A percentile compares a stretch with the other conserved stretches of the same genome.
Conservation (phyloP, 345 rosid genomes). For the Salix exigua region DNA sequence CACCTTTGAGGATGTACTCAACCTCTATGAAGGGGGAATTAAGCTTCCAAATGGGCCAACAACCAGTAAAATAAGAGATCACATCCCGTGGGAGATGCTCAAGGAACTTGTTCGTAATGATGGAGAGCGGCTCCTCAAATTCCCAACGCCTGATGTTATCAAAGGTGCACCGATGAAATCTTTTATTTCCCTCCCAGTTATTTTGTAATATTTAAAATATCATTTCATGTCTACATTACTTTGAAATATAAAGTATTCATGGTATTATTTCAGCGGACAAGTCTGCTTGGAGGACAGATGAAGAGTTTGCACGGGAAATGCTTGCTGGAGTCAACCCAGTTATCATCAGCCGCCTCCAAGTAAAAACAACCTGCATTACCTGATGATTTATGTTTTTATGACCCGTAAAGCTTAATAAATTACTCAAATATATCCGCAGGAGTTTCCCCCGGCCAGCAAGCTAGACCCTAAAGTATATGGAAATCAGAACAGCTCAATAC, state of each 20-base stretch:
- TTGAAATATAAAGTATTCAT: background rate
- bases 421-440: slow-evolving; percentile 35
- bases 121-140: slow-evolving; percentile 66
- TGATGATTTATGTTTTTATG: background rate
- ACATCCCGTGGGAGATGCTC: slow-evolving; percentile 82
- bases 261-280: slow-evolving; percentile 38
- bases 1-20: slow-evolving; percentile 58
- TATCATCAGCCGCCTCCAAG: slow-evolving; percentile 45
- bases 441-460: slow-evolving; percentile 71
- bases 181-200: background rate
- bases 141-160: slow-evolving; percentile 80
- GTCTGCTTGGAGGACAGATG: slow-evolving; percentile 70
- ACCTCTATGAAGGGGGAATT: slow-evolving; percentile 67
- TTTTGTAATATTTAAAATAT: background rate
- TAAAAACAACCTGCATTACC: slow-evolving; percentile 13
- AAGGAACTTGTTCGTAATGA: slow-evolving; percentile 77
- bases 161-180: slow-evolving; percentile 44
- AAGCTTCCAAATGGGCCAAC: slow-evolving; percentile 33
- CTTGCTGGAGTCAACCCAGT: slow-evolving; percentile 70
- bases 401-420: background rate
- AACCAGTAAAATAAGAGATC: slow-evolving; percentile 46
- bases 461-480: slow-evolving; percentile 56
- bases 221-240: background rate
- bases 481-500: slow-evolving; percentile 58
- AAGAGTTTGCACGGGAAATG: slow-evolving; percentile 70